Percentiles rank a stretch among this genome's conserved stretches.
Evolutionary conservation across 495 filamentous ascomycete genomes (phyloP).

Genomic region (Emericellopsis terricola): DNA sequence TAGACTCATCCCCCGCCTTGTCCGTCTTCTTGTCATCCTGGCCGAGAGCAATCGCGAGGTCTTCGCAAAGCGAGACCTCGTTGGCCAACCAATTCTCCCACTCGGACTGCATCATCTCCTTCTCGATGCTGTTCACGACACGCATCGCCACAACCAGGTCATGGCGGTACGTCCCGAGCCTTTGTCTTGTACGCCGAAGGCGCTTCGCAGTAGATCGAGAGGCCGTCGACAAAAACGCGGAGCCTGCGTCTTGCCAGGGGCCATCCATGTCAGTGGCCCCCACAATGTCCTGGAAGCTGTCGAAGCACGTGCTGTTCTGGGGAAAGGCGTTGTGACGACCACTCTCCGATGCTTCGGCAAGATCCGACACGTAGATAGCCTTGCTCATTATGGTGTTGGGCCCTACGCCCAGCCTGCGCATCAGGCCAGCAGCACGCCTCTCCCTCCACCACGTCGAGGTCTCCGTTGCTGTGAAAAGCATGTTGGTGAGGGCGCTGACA

Average conservation of each 20-base stretch:
- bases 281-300: slow-evolving; percentile 35
- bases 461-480: slow-evolving; percentile 48
- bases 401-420: slow-evolving; percentile 60
- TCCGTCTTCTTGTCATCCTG: slow-evolving; percentile 10
- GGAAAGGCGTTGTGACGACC: slow-evolving; percentile 12
- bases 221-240: slow-evolving; percentile 22
- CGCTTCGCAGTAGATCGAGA: slow-evolving; percentile 44
- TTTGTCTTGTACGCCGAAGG: slow-evolving; percentile 58
- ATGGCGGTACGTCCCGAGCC: slow-evolving; percentile 72
- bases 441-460: slow-evolving; percentile 71
- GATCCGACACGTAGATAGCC: slow-evolving; percentile 64
- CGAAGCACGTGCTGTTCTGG: slow-evolving; percentile 27
- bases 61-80: slow-evolving; percentile 50
- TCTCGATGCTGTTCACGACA: slow-evolving; percentile 75
- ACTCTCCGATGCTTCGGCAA: slow-evolving; percentile 46
- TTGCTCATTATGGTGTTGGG: slow-evolving; percentile 68
- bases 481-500: slow-evolving; percentile 49
- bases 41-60: slow-evolving; percentile 34
- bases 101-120: slow-evolving; percentile 64
- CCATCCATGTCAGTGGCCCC: slow-evolving; percentile 33
- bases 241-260: slow-evolving; percentile 23
- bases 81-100: slow-evolving; percentile 80
- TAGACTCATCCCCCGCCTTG: slow-evolving; percentile 7
- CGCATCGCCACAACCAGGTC: slow-evolving; percentile 82
- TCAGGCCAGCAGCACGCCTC: slow-evolving; percentile 57